Base-by-base conservation (phyloP, 305 asterid genomes). In the Fraxinus greggii region DNA sequence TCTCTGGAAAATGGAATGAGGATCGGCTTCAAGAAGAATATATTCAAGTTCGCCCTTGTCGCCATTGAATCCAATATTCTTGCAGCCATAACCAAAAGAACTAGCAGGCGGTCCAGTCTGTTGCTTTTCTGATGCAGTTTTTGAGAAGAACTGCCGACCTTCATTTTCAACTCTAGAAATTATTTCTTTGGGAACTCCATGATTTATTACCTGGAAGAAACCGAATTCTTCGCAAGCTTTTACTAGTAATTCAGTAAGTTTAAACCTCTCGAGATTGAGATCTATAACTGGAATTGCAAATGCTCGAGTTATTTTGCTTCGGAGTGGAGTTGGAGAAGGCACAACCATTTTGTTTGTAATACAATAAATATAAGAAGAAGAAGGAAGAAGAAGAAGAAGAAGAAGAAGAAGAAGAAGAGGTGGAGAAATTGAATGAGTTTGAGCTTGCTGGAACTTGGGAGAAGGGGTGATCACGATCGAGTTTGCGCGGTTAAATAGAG, bases 1-100 rank as follows among this genome's bases (percentile, higher is more conserved):
- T 26, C 88, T 83, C 32, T 84, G 45, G 31, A 74, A 48, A 69
- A 90, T 32, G 3, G 89, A 84, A 21, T 12, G 67, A 59, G 91
- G 85, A 72, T 90, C 81, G 3, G 92, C 90, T 80, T 88, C 91
- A 7, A 92, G 79, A 31, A 92, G 89, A 73, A 92, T 65, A 69
- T 92, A 92, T 72, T 92, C 94, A 29, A 92, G 92, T 74, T 89
- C 94, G 15, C 93, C 97, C 78, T 82, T 88, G 73, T 92, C 97
- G 0, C 97, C 97, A 81, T 90, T 85, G 77, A 81, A 78, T 1
- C 97, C 97, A 77, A 93, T 93, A 59, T 88, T 90, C 85, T 90
- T 93, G 79, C 90, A 87, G 2, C 94, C 97, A 65, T 93, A 93
- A 0, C 97, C 96, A 31, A 90, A 90, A 0, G 97, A 92, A 63